Conservation (phyloP, 2,329 filamentous ascomycete species). For the Trichoderma koningii region DNA sequence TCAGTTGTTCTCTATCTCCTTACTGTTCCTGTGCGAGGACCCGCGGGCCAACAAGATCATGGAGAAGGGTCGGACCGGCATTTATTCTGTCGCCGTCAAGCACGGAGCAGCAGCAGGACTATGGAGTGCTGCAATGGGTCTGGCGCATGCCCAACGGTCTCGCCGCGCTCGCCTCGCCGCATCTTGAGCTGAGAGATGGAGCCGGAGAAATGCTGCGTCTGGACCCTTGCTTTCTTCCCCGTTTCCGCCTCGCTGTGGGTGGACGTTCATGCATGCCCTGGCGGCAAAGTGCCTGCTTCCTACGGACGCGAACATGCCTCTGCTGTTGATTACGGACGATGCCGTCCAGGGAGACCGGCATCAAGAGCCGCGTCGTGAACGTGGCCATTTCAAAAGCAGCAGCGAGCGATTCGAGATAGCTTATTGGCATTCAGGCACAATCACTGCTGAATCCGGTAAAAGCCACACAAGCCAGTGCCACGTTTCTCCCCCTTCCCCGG, state of each 20-base stretch:
- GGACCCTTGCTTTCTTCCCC: neutral
- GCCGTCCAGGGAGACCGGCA: neutral
- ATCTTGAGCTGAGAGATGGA: constrained; percentile 27
- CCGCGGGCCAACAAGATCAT: neutral
- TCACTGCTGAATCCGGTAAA: neutral
- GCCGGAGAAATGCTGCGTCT: constrained; percentile 11
- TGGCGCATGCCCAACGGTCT: constrained; percentile 13
- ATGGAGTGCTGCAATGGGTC: constrained; percentile 19
- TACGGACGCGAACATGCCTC: neutral
- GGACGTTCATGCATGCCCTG: neutral
- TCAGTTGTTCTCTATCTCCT: no score
- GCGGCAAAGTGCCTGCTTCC: no score
- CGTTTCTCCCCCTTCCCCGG: neutral
- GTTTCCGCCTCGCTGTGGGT: constrained; percentile 3
- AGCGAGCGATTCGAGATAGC: neutral
- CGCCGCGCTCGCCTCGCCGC: constrained; percentile 24
- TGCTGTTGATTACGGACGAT: neutral
- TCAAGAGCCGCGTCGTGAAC: neutral
- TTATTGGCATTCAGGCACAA: neutral
- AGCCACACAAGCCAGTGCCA: neutral
- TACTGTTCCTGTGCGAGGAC: neutral
- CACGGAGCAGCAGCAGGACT: constrained; percentile 3
- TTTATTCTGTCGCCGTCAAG: neutral
- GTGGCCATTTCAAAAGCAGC: constrained; percentile 9
- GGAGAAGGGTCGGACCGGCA: neutral